Conservation (phyloP, 179 eudicot species). For the Heliamphora pulchella region DNA sequence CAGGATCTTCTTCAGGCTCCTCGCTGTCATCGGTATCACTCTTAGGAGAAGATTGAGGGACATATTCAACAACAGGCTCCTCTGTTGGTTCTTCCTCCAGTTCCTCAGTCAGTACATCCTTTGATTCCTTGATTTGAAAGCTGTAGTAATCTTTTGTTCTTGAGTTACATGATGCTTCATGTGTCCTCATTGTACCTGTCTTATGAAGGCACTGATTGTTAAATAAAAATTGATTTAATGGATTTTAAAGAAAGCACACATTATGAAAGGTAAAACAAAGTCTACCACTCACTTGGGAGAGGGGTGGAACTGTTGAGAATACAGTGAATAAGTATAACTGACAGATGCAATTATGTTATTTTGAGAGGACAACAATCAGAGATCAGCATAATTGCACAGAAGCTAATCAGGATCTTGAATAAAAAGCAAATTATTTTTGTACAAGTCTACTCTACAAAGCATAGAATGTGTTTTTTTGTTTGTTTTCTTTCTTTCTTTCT, state of each 20-base stretch:
- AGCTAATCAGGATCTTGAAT: neutral
- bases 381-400: conserved; percentile 1
- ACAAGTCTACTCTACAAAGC: neutral
- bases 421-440: neutral
- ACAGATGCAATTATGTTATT: neutral
- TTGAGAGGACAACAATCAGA: neutral
- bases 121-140: neutral
- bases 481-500: too few species aligned
- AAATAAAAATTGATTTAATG: neutral
- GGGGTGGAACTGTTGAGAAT: too few species aligned
- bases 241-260: neutral
- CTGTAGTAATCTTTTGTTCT: neutral
- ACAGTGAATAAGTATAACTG: neutral
- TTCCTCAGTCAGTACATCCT: conserved; percentile 7
- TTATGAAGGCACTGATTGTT: neutral
- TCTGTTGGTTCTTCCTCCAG: conserved; percentile 4
- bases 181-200: conserved; percentile 13
- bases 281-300: neutral
- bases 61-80: neutral
- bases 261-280: neutral
- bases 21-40: conserved; percentile 10
- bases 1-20: conserved; percentile 18
- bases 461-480: neutral
- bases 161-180: neutral
- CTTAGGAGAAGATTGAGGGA: conserved; percentile 11